Conservation (phyloP, 2,329 filamentous ascomycete species). For the Paraphaeosphaeria minitans region DNA sequence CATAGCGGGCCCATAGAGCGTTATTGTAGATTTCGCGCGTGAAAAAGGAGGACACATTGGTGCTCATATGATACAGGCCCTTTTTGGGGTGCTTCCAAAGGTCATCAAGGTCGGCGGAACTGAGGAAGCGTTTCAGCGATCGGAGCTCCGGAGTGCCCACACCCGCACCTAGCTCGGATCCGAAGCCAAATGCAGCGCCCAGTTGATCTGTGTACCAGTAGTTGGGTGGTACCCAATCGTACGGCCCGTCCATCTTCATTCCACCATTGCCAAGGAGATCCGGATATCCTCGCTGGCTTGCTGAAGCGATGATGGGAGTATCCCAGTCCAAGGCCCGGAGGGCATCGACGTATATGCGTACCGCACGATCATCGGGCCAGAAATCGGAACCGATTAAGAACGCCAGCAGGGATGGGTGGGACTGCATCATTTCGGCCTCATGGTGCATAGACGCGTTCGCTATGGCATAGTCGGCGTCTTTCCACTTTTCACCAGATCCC, state of each 20-base stretch:
- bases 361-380: constrained; percentile 65
- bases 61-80: constrained; percentile 65
- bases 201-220: constrained; percentile 64
- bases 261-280: constrained; percentile 59
- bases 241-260: constrained; percentile 70
- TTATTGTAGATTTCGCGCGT: constrained; percentile 63
- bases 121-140: constrained; percentile 62
- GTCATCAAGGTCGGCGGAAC: constrained; percentile 56
- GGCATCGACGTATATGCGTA: constrained; percentile 58
- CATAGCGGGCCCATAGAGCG: constrained; percentile 59
- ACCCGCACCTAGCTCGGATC: constrained; percentile 65
- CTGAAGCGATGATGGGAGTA: constrained; percentile 62
- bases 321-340: constrained; percentile 61
- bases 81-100: constrained; percentile 62
- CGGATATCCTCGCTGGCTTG: constrained; percentile 61
- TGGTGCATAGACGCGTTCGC: constrained; percentile 63
- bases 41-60: constrained; percentile 60
- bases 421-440: constrained; percentile 64
- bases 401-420: constrained; percentile 63
- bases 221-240: constrained; percentile 69
- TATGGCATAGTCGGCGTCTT: constrained; percentile 59
- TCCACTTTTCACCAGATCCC: constrained; percentile 54
- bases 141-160: constrained; percentile 65
- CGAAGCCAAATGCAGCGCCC: constrained; percentile 67
- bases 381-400: constrained; percentile 68